These are phyloP conservation scores for Carex sylvatica DNA, from an alignment of 202 grass and related monocot species.

Conservation along the genomic window DNA sequence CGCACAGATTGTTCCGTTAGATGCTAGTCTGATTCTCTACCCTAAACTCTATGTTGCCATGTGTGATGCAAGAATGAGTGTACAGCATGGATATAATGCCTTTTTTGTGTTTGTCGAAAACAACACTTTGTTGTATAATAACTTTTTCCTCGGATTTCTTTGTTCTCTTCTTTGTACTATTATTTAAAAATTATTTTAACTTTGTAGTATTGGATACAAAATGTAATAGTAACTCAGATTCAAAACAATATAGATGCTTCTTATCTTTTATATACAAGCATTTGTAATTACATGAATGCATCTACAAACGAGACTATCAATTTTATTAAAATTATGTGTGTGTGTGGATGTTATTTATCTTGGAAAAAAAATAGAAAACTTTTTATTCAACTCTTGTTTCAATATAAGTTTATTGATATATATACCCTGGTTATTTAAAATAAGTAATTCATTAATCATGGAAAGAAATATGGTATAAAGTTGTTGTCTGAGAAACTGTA, in stretches of 20 bases:
- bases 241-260: neutral
- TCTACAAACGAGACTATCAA: too few relatives aligned
- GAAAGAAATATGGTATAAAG: too few relatives aligned
- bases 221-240: neutral
- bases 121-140: neutral
- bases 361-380: too few relatives aligned
- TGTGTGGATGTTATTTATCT: too few relatives aligned
- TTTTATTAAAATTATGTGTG: too few relatives aligned
- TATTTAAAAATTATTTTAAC: neutral
- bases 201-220: neutral
- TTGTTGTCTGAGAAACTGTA: too few relatives aligned
- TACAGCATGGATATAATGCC: neutral
- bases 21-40: neutral
- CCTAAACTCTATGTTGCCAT: neutral
- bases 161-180: neutral
- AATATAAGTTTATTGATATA: neutral
- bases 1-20: slow-evolving; percentile 18
- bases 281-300: too few relatives aligned
- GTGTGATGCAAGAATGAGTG: neutral
- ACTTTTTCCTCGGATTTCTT: neutral
- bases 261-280: neutral
- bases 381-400: neutral
- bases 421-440: neutral
- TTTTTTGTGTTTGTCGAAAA: neutral
- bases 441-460: too few relatives aligned